Evolutionary conservation across 106 monocot species (phyloP).

Genomic region (Posidonia australis): DNA sequence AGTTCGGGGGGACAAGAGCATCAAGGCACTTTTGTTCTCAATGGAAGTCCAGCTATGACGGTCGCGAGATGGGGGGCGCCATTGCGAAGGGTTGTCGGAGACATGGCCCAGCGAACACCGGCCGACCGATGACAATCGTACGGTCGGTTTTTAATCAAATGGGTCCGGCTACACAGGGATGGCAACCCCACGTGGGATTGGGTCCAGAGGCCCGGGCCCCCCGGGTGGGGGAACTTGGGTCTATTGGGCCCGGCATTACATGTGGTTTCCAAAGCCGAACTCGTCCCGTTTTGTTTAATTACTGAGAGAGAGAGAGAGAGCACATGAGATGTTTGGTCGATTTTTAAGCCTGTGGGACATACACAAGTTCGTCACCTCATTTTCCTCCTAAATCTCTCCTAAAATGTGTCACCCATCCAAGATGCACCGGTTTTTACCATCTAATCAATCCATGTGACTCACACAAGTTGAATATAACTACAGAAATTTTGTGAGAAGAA

Average conservation of each 20-base stretch:
- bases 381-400: no score
- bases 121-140: neutral
- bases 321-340: neutral
- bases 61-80: slow-evolving; percentile 1
- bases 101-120: neutral
- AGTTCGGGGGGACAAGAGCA: neutral
- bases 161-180: neutral
- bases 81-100: neutral
- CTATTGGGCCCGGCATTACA: neutral
- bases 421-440: no score
- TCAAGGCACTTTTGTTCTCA: slow-evolving; percentile 6
- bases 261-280: neutral
- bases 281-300: neutral
- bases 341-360: no score
- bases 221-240: neutral
- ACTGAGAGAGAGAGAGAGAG: neutral
- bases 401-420: no score
- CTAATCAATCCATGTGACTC: no score
- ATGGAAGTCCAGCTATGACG: neutral
- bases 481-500: no score
- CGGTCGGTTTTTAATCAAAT: neutral
- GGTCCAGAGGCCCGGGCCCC: neutral
- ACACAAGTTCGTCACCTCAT: no score
- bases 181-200: neutral
- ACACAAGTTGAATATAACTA: no score